Conservation (phyloP, 1,284 basidiomycete genomes). For the Cryptococcus wingfieldii region DNA sequence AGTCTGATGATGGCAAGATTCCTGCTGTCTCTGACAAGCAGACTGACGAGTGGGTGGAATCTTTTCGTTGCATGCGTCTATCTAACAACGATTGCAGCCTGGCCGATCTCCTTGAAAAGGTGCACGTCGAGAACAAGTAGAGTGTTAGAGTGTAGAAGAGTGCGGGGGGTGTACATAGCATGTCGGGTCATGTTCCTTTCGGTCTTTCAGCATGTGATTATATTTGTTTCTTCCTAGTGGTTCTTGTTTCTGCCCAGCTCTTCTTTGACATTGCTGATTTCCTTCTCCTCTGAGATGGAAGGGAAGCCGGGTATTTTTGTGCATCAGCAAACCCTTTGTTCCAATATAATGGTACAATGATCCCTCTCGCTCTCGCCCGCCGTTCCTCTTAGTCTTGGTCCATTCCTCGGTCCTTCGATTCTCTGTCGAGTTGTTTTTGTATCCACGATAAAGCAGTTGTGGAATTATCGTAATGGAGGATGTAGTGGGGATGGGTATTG, state of each 20-base stretch:
- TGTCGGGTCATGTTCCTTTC: not conserved
- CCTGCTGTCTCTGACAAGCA: slow-evolving; percentile 34
- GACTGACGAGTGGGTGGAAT: slow-evolving; percentile 39
- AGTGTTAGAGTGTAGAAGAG: not conserved
- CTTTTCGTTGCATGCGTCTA: not conserved
- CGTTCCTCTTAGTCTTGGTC: no score
- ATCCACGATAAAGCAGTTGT: no score
- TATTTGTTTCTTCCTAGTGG: no score
- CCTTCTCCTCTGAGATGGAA: not conserved
- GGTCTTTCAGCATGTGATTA: no score
- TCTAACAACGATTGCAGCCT: slow-evolving; percentile 23
- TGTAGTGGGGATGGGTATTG: no score
- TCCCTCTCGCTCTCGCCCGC: no score
- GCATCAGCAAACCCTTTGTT: not conserved
- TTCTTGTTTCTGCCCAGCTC: no score
- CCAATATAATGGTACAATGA: no score
- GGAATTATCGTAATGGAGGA: no score
- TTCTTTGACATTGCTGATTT: no score
- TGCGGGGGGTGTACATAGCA: slow-evolving; percentile 1
- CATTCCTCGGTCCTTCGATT: no score
- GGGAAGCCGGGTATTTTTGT: not conserved
- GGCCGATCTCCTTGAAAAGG: slow-evolving; percentile 38
- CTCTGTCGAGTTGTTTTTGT: no score
- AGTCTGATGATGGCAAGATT: slow-evolving; percentile 18
- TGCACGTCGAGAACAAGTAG: slow-evolving; percentile 28